These are phyloP conservation scores for Isatis lusitanica DNA, from an alignment of 441 rosid species.

Conservation along the genomic window DNA sequence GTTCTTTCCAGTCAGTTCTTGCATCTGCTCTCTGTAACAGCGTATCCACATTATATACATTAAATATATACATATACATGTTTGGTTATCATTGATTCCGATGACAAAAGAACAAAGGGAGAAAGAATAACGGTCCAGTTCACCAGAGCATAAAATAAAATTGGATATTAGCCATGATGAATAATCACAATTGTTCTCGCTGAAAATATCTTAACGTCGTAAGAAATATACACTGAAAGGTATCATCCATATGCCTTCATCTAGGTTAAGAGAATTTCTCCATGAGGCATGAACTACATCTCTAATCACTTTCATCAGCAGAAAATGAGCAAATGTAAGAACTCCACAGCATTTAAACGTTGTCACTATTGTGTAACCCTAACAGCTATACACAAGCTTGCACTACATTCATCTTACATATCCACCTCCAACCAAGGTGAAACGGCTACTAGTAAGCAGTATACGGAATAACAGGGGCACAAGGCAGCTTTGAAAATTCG, in stretches of 20 bases:
- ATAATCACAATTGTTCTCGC: background rate
- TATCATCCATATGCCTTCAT: background rate
- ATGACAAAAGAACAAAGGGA: slow-evolving; percentile 10
- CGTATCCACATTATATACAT: slow-evolving; percentile 25
- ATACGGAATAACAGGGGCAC: background rate
- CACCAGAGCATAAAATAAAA: slow-evolving; percentile 9
- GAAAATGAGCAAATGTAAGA: slow-evolving; percentile 14
- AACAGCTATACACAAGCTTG: slow-evolving; percentile 22
- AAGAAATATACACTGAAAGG: slow-evolving; percentile 9
- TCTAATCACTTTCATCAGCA: slow-evolving; percentile 13
- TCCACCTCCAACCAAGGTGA: slow-evolving; percentile 17
- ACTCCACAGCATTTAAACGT: slow-evolving; percentile 14
- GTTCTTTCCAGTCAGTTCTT: slow-evolving; percentile 75
- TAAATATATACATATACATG: slow-evolving; percentile 15
- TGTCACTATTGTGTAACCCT: slow-evolving; percentile 11
- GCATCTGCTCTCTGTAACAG: slow-evolving; percentile 73
- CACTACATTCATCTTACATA: background rate
- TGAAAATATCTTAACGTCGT: background rate
- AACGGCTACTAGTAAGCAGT: background rate
- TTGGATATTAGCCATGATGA: slow-evolving; percentile 6
- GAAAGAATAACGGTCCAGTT: slow-evolving; percentile 20
- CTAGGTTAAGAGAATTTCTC: slow-evolving; percentile 13
- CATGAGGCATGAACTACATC: slow-evolving; percentile 6
- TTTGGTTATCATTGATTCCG: slow-evolving; percentile 9
- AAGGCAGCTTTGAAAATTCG: slow-evolving; percentile 15